These are phyloP conservation scores for Penicillium oxalicum DNA, from an alignment of 2,329 filamentous ascomycete species.

Conservation along the genomic window DNA sequence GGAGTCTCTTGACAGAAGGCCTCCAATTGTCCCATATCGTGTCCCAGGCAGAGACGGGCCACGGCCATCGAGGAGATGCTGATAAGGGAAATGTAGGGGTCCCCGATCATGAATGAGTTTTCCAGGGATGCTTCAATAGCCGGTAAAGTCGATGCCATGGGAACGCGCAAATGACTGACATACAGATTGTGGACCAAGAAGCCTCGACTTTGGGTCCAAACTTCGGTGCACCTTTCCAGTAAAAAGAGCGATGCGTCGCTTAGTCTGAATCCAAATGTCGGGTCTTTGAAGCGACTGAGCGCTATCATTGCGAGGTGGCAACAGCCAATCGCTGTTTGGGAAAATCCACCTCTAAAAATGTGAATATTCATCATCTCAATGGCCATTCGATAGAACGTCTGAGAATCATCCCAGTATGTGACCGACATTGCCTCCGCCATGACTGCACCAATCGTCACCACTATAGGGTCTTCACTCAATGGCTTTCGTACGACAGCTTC, in stretches of 20 bases:
- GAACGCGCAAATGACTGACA: slow-evolving; percentile 54
- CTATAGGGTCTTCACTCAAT: slow-evolving; percentile 37
- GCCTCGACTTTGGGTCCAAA: slow-evolving; percentile 52
- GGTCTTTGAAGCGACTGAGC: slow-evolving; percentile 53
- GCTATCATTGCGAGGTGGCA: slow-evolving; percentile 53
- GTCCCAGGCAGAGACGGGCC: slow-evolving; percentile 50
- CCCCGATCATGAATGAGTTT: slow-evolving; percentile 51
- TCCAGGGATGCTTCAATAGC: slow-evolving; percentile 52
- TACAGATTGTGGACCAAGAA: slow-evolving; percentile 55
- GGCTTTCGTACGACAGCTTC: slow-evolving; percentile 35
- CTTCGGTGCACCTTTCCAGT: slow-evolving; percentile 47
- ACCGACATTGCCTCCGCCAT: slow-evolving; percentile 54
- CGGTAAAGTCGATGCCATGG: slow-evolving; percentile 48
- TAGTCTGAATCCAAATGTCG: slow-evolving; percentile 49
- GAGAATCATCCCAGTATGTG: slow-evolving; percentile 55
- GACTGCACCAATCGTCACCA: slow-evolving; percentile 48
- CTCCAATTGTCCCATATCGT: slow-evolving; percentile 55
- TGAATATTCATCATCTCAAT: slow-evolving; percentile 54
- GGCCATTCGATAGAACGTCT: slow-evolving; percentile 55
- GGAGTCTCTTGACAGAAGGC: slow-evolving; percentile 51
- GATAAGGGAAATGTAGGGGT: slow-evolving; percentile 53
- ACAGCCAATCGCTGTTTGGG: slow-evolving; percentile 55
- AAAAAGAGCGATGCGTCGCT: slow-evolving; percentile 49
- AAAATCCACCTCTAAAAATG: slow-evolving; percentile 49
- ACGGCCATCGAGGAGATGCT: slow-evolving; percentile 56